phyloP scores from a whole-genome alignment of 2,329 filamentous ascomycete species.

The Neoascochyta sp. region DNA sequence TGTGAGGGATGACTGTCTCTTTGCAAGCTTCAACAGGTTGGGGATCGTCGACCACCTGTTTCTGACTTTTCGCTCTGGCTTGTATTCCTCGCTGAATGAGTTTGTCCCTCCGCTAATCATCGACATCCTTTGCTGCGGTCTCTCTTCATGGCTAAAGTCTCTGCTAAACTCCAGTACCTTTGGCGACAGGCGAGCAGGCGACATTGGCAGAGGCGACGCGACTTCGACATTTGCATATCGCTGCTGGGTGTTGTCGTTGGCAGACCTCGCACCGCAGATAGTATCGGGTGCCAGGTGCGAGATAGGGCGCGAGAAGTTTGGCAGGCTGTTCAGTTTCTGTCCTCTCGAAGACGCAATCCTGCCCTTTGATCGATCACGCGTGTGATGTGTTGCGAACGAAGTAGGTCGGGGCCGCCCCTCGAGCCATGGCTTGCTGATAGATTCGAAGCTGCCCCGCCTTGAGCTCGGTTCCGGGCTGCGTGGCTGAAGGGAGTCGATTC shows the following conservation, averaged over 20 bases:
- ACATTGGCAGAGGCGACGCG: constrained; percentile 19
- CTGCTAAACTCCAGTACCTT: constrained; percentile 1
- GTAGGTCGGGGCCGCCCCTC: constrained; percentile 19
- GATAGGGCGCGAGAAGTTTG: constrained; percentile 22
- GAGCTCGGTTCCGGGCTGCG: no score
- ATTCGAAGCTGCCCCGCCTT: constrained; percentile 9
- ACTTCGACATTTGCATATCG: constrained; percentile 12
- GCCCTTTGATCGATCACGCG: constrained; percentile 21
- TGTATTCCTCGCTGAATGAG: constrained; percentile 6
- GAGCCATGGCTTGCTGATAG: constrained; percentile 15
- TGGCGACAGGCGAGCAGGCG: constrained; percentile 7
- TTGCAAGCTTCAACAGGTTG: constrained; percentile 17
- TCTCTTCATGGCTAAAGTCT: constrained; percentile 2
- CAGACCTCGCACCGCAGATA: constrained; percentile 15
- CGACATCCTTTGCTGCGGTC: constrained; percentile 6
- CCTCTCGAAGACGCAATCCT: constrained; percentile 32
- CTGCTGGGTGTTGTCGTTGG: constrained; percentile 20
- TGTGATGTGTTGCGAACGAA: constrained; percentile 24
- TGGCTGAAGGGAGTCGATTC: no score
- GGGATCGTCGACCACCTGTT: constrained; percentile 26
- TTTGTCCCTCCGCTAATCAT: no score
- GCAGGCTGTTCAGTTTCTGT: constrained; percentile 21
- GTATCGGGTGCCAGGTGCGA: constrained; percentile 16
- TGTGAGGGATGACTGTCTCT: constrained; percentile 13
- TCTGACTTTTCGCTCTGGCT: constrained; percentile 11